These are phyloP conservation scores for Pichia thaimueangensis DNA, from an alignment of 805 yeast genomes.

Conservation along the genomic window DNA sequence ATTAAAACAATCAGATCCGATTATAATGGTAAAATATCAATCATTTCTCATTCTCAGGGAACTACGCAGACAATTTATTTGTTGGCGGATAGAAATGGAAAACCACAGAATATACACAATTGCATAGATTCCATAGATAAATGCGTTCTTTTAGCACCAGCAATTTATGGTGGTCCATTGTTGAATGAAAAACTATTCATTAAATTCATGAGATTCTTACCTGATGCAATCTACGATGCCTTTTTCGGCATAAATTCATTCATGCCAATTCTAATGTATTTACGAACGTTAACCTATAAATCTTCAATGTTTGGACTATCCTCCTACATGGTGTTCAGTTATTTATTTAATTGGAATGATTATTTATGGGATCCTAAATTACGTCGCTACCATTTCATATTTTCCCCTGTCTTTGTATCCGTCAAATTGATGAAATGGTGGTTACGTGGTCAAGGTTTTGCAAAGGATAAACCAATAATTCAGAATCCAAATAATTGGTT, in stretches of 20 bases:
- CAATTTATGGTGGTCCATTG: slow-evolving; percentile 79
- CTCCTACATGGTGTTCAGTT: slow-evolving; percentile 81
- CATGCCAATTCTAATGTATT: slow-evolving; percentile 62
- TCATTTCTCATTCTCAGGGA: slow-evolving; percentile 90
- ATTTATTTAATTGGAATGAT: slow-evolving; percentile 83
- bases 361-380: slow-evolving; percentile 62
- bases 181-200: slow-evolving; percentile 59
- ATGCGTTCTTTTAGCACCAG: slow-evolving; percentile 83
- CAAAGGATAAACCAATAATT: slow-evolving; percentile 41
- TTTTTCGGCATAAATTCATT: slow-evolving; percentile 77
- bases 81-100: slow-evolving; percentile 25
- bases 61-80: slow-evolving; percentile 79
- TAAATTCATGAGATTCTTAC: slow-evolving; percentile 50
- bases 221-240: slow-evolving; percentile 36
- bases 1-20: slow-evolving; percentile 29
- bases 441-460: slow-evolving; percentile 50
- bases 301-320: slow-evolving; percentile 51
- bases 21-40: slow-evolving; percentile 41
- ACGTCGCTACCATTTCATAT: slow-evolving; percentile 70
- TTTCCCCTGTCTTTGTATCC: slow-evolving; percentile 80
- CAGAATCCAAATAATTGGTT: slow-evolving; percentile 54
- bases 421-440: slow-evolving; percentile 89
- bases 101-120: slow-evolving; percentile 23
- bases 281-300: slow-evolving; percentile 46
- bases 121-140: slow-evolving; percentile 37